These are phyloP conservation scores for Paraphaeosphaeria sporulosa DNA, from an alignment of 2,329 filamentous ascomycete genomes.

Conservation along the genomic window DNA sequence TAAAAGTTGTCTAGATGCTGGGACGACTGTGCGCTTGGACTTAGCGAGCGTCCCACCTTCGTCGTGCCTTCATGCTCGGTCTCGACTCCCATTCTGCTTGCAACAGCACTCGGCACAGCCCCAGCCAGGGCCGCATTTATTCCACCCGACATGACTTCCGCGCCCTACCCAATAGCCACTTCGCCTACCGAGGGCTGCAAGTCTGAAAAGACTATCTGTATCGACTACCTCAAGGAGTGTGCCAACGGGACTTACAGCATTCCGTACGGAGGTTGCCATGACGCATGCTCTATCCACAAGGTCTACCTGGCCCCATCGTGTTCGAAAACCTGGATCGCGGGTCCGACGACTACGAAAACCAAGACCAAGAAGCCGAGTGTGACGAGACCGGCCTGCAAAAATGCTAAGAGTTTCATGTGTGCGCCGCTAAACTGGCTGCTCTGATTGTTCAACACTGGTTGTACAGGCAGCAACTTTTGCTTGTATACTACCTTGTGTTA, in stretches of 20 bases:
- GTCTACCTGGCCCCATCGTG: not conserved
- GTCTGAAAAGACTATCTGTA: conserved; percentile 11
- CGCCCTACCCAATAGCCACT: not conserved
- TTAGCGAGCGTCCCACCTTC: conserved; percentile 16
- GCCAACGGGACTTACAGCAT: not conserved
- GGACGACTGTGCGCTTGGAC: conserved; percentile 9
- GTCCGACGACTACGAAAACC: not conserved
- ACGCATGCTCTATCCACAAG: not conserved
- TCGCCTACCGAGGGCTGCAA: not conserved
- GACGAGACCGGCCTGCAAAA: conserved; percentile 8
- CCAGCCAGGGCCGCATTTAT: not conserved
- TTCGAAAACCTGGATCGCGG: not conserved
- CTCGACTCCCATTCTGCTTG: not conserved
- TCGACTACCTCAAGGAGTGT: conserved; percentile 14
- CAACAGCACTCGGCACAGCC: not conserved
- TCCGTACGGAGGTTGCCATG: conserved; percentile 15
- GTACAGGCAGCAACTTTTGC: not conserved
- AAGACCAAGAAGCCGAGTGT: conserved; percentile 2
- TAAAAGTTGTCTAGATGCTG: conserved; percentile 12
- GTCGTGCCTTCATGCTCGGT: conserved; percentile 11
- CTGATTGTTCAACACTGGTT: not conserved
- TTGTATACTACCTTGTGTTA: not conserved
- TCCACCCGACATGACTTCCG: conserved; percentile 6
- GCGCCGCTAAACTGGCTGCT: conserved; percentile 1
- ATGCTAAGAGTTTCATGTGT: conserved; percentile 7